Conservation (phyloP, 83 land plant genomes). For the Diphasiastrum complanatum region DNA sequence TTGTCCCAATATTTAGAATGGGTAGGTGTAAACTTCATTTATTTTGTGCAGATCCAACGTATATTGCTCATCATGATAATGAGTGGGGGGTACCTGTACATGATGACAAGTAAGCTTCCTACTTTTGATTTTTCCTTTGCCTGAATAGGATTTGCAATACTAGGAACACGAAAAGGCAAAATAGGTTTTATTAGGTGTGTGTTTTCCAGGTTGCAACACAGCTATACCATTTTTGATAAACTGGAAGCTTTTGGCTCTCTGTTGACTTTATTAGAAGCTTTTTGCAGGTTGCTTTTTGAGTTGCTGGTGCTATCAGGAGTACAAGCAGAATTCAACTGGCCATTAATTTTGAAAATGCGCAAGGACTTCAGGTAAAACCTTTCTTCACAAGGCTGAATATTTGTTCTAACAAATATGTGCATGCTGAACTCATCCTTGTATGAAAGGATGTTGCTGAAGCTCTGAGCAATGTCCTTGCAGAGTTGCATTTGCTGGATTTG, state of each 20-base stretch:
- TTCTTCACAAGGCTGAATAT: no score
- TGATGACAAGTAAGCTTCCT: conserved; percentile 21
- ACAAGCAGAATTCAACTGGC: conserved; percentile 19
- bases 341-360: conserved; percentile 9
- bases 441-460: no score
- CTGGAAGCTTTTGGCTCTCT: neutral
- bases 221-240: neutral
- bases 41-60: conserved; percentile 19
- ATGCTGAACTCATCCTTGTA: no score
- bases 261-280: no score
- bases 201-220: neutral
- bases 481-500: conserved; percentile 12
- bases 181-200: neutral
- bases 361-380: conserved; percentile 5
- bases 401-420: no score
- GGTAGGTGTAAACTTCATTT: no score
- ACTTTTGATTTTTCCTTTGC: no score
- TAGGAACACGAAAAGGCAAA: no score
- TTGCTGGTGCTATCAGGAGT: conserved; percentile 19
- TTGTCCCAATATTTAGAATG: no score
- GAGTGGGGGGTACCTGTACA: conserved; percentile 27
- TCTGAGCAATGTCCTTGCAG: no score
- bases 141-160: no score
- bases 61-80: conserved; percentile 18
- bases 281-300: conserved; percentile 22